Base-by-base conservation (phyloP, 805 yeast species). In the Ogataea methylovora region DNA sequence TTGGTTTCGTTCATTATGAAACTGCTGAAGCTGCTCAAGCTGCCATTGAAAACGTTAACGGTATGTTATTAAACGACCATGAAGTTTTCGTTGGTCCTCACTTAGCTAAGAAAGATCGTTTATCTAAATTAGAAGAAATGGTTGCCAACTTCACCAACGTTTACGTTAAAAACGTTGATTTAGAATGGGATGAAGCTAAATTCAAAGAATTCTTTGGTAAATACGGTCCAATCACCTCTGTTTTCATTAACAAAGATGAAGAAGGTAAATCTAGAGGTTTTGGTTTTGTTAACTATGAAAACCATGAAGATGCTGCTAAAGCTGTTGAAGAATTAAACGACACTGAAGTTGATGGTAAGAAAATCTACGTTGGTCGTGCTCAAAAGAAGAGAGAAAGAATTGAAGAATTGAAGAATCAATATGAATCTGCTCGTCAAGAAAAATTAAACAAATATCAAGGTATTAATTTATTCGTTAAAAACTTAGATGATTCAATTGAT, bases 351-450 rank as follows among this genome's bases (percentile, higher is more conserved):
- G 78, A 76, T 54, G 94, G 92, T 56, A 85, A 84, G 71, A 76
- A 71, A 64, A 67, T 92, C 47, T 92, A 79, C 63, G 98, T 90
- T 56, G 96, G 97, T 56, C 86, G 98, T 69, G 98, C 98, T 51
- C 98, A 92, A 74, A 90, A 87, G 87, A 90, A 87, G 78, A 75
- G 84, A 66, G 98, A 92, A 77, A 88, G 98, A 74, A 66, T 80
- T 58, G 95, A 86, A 71, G 94, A 87, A 68, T 83, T 92, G 65
- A 86, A 84, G 73, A 82, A 81, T 69, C 94, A 86, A 71, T 81
- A 85, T 71, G 97, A 92, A 69, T 76, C 84, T 50, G 80, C 83
- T 51, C 80, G 95, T 63, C 73, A 83, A 61, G 97, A 92, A 71
- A 85, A 85, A 65, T 69, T 85, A 60, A 77, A 81, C 58, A 88